Conservation (phyloP, 306 rosid genomes). For the Rosa lucieae region DNA sequence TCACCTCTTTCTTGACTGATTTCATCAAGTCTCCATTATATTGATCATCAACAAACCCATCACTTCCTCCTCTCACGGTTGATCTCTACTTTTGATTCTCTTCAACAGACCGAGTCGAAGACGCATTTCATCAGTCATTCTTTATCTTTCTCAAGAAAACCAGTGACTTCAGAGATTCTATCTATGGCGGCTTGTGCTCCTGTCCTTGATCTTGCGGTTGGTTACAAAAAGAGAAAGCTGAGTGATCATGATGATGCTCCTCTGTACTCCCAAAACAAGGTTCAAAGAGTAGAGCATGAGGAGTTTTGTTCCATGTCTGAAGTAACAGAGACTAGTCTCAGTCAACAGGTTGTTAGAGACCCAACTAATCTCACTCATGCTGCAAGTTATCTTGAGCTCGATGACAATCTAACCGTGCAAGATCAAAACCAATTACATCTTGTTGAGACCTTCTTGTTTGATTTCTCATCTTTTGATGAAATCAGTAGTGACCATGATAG, state of each 20-base stretch:
- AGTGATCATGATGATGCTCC: neutral
- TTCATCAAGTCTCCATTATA: neutral
- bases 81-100: neutral
- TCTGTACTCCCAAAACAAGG: neutral
- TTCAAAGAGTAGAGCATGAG: neutral
- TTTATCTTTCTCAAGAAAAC: neutral
- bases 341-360: neutral
- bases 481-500: neutral
- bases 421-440: neutral
- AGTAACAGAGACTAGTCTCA: neutral
- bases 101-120: neutral
- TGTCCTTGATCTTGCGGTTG: neutral
- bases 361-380: neutral
- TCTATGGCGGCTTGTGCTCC: neutral
- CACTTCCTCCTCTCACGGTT: no score
- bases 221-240: neutral
- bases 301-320: neutral
- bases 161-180: neutral
- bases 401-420: neutral
- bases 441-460: neutral
- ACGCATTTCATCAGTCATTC: neutral
- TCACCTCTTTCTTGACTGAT: neutral
- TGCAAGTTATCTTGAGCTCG: neutral
- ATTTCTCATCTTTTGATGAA: neutral
- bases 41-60: neutral